Conservation (phyloP, 805 yeast genomes). For the Metschnikowia gelsemii region DNA sequence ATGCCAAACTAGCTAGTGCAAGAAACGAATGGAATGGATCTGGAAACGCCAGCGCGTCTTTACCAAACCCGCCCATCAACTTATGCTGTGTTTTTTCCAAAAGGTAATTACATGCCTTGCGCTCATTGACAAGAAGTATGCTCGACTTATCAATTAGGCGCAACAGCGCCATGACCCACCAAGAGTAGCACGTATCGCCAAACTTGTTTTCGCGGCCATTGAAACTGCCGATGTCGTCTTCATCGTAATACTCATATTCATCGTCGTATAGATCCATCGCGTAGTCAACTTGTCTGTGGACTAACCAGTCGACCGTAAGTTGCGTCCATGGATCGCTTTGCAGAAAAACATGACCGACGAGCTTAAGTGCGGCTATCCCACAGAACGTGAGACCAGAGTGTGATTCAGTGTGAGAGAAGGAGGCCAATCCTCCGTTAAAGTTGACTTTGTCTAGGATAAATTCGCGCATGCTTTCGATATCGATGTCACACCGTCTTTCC, state of each 20-base stretch:
- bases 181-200: constrained; percentile 84
- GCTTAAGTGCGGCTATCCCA: constrained; percentile 60
- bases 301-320: constrained; percentile 56
- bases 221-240: constrained; percentile 68
- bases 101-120: constrained; percentile 44
- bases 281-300: constrained; percentile 56
- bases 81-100: constrained; percentile 56
- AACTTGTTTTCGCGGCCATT: constrained; percentile 85
- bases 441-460: constrained; percentile 34
- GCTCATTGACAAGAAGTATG: constrained; percentile 35
- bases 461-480: constrained; percentile 36
- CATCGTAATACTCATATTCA: constrained; percentile 39
- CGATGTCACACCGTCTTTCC: constrained; percentile 38
- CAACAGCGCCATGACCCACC: constrained; percentile 74
- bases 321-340: constrained; percentile 17
- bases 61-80: constrained; percentile 75
- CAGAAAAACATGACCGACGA: constrained; percentile 32
- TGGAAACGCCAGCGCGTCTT: constrained; percentile 60
- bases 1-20: constrained; percentile 54
- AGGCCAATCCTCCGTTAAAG: constrained; percentile 74
- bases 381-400: constrained; percentile 90
- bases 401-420: constrained; percentile 52
- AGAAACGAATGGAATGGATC: constrained; percentile 70
- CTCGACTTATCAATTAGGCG: constrained; percentile 34
- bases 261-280: constrained; percentile 28